A percentile compares a stretch with the other conserved stretches of the same genome.
These are phyloP conservation scores for Alternaria angustiovoidea DNA, from an alignment of 2,329 filamentous ascomycete species.

Conservation along the genomic window DNA sequence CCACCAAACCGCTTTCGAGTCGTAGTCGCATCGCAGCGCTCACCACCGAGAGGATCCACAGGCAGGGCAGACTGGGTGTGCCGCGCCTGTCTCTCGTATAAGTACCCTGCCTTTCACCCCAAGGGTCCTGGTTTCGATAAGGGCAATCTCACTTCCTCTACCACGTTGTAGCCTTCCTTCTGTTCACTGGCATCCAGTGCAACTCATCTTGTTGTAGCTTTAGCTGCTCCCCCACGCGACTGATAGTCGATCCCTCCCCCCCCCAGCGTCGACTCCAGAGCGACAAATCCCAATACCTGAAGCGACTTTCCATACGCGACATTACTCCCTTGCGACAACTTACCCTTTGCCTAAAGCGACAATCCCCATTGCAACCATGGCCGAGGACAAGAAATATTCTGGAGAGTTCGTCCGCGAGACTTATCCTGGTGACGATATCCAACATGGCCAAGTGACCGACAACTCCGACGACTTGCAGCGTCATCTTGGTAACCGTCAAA, in stretches of 20 bases:
- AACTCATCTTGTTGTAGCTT: constrained; percentile 33
- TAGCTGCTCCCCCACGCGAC: constrained; percentile 28
- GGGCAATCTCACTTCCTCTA: constrained; percentile 25
- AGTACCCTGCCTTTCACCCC: constrained; percentile 32
- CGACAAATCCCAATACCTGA: constrained; percentile 21
- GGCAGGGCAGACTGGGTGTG: constrained; percentile 29
- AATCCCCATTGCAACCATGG: constrained; percentile 38
- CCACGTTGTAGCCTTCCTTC: constrained; percentile 18
- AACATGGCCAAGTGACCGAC: constrained; percentile 41
- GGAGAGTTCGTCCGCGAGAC: constrained; percentile 40
- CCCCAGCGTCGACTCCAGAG: constrained; percentile 22
- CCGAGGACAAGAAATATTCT: constrained; percentile 43
- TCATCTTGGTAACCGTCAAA: constrained; percentile 51
- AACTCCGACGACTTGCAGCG: constrained; percentile 51
- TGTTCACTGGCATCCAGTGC: constrained; percentile 33
- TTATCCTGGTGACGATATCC: constrained; percentile 35
- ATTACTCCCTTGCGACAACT: constrained; percentile 20
- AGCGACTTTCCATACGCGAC: constrained; percentile 26
- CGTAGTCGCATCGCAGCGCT: constrained; percentile 28
- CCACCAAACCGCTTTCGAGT: constrained; percentile 22
- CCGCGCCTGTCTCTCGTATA: constrained; percentile 37
- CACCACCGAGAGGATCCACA: constrained; percentile 34
- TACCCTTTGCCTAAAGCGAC: constrained; percentile 21
- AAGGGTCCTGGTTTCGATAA: constrained; percentile 13
- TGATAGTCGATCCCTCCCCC: constrained; percentile 19